Base-by-base conservation (phyloP, 805 yeast genomes). In the Naumovozyma dairenensis region DNA sequence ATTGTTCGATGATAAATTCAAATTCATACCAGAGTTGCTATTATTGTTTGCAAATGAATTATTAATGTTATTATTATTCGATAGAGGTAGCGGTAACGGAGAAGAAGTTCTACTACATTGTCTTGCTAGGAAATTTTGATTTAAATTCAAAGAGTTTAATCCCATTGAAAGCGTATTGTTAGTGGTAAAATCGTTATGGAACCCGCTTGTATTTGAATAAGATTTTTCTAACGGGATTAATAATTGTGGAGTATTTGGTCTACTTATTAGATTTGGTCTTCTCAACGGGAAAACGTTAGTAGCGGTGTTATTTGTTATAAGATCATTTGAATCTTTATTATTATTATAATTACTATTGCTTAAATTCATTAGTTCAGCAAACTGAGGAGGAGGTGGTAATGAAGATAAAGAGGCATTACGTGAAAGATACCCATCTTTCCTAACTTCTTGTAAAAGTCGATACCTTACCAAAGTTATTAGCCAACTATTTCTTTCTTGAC, bases 391-490 rank as follows among this genome's bases (percentile, higher is more conserved):
- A 10, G 50, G 51, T 21, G 53, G 51, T 26, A 51, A 25, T 7
- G 56, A 51, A 10, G 45, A 32, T 12, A 45, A 24, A 3, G 59
- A 54, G 16, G 43, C 43, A 36, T 49, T 51, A 26, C 59, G 46
- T 14, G 59, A 51, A 10, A 44, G 28, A 30, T 44, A 48, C 12
- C 44, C 46, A 13, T 57, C 60, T 28, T 44, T 51, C 29, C 46
- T 44, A 6, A 55, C 46, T 38, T 57, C 60, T 21, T 47, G 47
- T 16, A 59, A 50, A 16, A 66, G 41, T 28, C 57, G 54, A 34
- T 59, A 63, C 42, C 69, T 58, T n/a, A 64, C 60, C 25, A 56
- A 43, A 6, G 61, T 53, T 14, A 66, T 38, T 3, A 65, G 46
- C 45, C 62, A 56, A 39, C 58, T 57, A 38, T 57, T 59, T 21